phyloP scores from a whole-genome alignment of 176 grass and related monocot species.

The Areca catechu region DNA sequence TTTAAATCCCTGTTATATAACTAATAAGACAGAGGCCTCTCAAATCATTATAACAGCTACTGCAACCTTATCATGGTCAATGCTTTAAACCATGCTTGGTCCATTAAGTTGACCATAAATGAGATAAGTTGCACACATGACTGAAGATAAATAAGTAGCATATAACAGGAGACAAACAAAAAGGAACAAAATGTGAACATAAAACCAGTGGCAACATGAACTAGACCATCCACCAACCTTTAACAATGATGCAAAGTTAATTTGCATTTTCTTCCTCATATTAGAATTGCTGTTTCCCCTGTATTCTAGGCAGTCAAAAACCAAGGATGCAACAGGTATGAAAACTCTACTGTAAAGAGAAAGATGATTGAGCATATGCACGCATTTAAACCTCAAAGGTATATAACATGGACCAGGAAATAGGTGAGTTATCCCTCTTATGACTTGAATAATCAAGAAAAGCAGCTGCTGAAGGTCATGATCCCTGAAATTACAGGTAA shows the following conservation, averaged over 20 bases:
- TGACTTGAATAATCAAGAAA: constrained; percentile 45
- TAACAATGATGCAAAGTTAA: constrained; percentile 50
- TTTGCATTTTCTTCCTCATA: constrained; percentile 23
- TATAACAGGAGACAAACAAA: background rate
- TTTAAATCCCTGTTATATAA: too few species aligned
- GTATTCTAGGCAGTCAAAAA: constrained; percentile 75
- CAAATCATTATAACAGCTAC: too few species aligned
- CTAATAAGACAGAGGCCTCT: too few species aligned
- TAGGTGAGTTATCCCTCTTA: constrained; percentile 63
- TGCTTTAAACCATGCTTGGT: too few species aligned
- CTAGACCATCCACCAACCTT: constrained; percentile 37
- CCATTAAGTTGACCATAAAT: too few species aligned
- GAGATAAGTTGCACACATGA: too few species aligned
- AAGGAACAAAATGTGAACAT: background rate
- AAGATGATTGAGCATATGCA: constrained; percentile 78
- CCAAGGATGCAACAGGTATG: constrained; percentile 63
- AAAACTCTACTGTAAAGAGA: constrained; percentile 61
- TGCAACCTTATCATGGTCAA: too few species aligned
- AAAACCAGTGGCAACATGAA: background rate
- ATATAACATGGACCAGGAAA: constrained; percentile 55
- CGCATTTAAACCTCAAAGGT: constrained; percentile 67
- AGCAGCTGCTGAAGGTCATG: constrained; percentile 50
- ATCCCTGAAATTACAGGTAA: constrained; percentile 69
- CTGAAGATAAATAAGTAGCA: background rate
- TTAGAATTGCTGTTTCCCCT: constrained; percentile 32